Conservation (phyloP, 2,329 filamentous ascomycete species). For the Microsporum audouinii region DNA sequence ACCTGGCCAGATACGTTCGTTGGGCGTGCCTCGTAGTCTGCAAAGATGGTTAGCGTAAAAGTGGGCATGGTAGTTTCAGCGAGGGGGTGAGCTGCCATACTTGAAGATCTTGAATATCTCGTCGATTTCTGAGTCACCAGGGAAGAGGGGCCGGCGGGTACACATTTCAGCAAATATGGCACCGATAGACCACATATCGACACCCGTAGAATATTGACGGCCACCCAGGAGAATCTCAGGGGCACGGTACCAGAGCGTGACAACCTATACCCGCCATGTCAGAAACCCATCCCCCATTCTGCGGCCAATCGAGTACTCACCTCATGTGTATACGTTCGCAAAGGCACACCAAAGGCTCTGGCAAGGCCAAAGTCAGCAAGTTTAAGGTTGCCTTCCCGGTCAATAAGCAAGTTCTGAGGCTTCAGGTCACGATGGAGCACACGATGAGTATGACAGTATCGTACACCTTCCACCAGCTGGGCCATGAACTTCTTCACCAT, state of each 20-base stretch:
- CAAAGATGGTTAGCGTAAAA: constrained; percentile 5
- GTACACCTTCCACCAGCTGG: constrained; percentile 71
- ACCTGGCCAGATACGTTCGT: constrained; percentile 73
- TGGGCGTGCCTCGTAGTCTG: constrained; percentile 69
- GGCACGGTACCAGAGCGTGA: constrained; percentile 85
- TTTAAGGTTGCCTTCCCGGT: constrained; percentile 85
- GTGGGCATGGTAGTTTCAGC: constrained; percentile 1
- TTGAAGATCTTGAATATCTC: constrained; percentile 93
- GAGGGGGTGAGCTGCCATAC: constrained; percentile 36
- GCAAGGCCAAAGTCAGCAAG: constrained; percentile 96
- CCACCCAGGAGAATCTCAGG: constrained; percentile 85
- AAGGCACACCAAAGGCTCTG: constrained; percentile 78
- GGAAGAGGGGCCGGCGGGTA: constrained; percentile 83
- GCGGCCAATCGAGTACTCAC: constrained; percentile 26
- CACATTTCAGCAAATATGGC: constrained; percentile 97
- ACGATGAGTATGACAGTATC: constrained; percentile 80
- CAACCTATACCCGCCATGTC: constrained; percentile 46
- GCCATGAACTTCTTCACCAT: constrained; percentile 92
- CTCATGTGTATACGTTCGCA: constrained; percentile 88
- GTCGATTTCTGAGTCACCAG: constrained; percentile 84
- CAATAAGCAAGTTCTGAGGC: constrained; percentile 95
- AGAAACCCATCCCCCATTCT: not conserved
- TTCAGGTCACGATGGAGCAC: constrained; percentile 95
- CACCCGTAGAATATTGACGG: constrained; percentile 83
- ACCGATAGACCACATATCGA: constrained; percentile 92